These are phyloP conservation scores for Dactylellina sp. DNA, from an alignment of 2,329 filamentous ascomycete species.

Conservation along the genomic window DNA sequence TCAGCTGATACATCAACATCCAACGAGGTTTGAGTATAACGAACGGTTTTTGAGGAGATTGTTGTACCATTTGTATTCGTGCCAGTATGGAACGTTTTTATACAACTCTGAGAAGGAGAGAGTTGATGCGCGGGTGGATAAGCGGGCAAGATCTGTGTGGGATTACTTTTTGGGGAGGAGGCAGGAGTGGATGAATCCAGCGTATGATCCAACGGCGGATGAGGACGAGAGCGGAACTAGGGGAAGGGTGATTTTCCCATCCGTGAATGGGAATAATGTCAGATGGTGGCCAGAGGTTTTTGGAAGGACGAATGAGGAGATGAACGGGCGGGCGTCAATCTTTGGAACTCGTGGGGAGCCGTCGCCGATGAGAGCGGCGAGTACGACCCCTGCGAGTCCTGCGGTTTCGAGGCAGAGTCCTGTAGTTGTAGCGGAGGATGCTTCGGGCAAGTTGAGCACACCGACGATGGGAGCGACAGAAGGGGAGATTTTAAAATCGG, in stretches of 20 bases:
- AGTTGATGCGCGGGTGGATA: conserved; percentile 74
- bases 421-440: conserved; percentile 32
- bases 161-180: conserved; percentile 89
- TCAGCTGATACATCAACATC: conserved; percentile 86
- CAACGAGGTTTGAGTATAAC: conserved; percentile 93
- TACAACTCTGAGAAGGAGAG: conserved; percentile 95
- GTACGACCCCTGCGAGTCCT: conserved; percentile 68
- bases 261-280: conserved; percentile 69
- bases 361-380: conserved; percentile 64
- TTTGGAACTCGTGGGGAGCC: conserved; percentile 41
- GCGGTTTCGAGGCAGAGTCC: conserved; percentile 59
- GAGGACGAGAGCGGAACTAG: conserved; percentile 67
- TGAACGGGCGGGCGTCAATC: conserved; percentile 74
- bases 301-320: conserved; percentile 86
- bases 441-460: conserved; percentile 17
- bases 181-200: conserved; percentile 82
- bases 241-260: conserved; percentile 86
- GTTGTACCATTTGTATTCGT: conserved; percentile 93
- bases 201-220: conserved; percentile 80
- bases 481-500: conserved; percentile 35
- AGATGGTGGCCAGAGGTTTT: conserved; percentile 95
- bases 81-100: conserved; percentile 95
- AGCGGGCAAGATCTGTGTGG: conserved; percentile 89
- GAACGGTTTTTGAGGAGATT: conserved; percentile 90
- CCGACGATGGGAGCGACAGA: conserved; percentile 12